Conservation (phyloP, 805 yeast genomes). For the Candida patagonica region DNA sequence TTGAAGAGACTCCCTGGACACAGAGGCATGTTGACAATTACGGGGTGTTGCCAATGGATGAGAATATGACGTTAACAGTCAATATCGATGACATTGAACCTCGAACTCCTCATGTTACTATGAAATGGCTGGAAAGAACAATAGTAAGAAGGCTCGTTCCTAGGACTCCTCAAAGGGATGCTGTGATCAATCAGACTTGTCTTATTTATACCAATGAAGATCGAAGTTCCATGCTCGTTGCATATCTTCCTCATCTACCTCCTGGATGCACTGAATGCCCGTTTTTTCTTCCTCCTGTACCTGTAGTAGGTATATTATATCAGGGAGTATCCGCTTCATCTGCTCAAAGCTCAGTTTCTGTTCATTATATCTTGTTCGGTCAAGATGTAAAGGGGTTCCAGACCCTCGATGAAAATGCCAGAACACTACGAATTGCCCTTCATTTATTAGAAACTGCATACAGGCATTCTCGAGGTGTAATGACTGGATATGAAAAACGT, state of each 20-base stretch:
- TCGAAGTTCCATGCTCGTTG: conserved; percentile 38
- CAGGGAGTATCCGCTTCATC: too few relatives aligned
- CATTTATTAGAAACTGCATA: conserved; percentile 68
- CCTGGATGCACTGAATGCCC: conserved; percentile 54
- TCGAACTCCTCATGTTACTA: conserved; percentile 6
- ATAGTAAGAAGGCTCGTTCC: conserved; percentile 87
- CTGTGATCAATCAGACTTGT: conserved; percentile 79
- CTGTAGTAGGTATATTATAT: conserved; percentile 63
- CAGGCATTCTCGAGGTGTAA: conserved; percentile 78
- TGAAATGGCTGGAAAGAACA: conserved; percentile 17
- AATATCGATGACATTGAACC: conserved; percentile 16
- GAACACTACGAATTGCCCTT: conserved; percentile 75
- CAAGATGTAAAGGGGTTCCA: conserved; percentile 9
- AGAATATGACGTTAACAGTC: conserved; percentile 28
- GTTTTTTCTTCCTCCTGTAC: conserved; percentile 79
- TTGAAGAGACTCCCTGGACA: conserved; percentile 2
- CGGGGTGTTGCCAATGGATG: conserved; percentile 20
- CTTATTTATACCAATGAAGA: conserved; percentile 30
- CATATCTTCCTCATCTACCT: conserved; percentile 68
- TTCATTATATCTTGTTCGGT: conserved; percentile 64
- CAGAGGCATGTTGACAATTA: not conserved
- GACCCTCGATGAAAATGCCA: conserved; percentile 28
- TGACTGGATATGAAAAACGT: conserved; percentile 76
- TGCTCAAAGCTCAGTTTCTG: conserved; percentile 42
- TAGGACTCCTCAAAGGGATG: conserved; percentile 79